Evolutionary conservation across 1,139 yeast genomes (phyloP).

Genomic region (Taphrina wiesneri): DNA sequence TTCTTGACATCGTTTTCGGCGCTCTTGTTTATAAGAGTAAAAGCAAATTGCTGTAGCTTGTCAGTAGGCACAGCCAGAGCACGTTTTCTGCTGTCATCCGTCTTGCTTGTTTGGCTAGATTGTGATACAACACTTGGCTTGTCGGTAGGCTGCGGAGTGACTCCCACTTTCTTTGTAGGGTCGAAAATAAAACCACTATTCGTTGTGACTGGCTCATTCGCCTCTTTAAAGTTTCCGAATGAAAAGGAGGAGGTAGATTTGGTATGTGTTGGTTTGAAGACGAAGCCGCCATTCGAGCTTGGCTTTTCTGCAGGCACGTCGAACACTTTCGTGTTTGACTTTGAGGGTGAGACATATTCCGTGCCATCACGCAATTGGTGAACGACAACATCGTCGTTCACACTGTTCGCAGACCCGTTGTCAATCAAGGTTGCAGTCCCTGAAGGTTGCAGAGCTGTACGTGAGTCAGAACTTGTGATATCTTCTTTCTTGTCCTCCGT

Average conservation of each 20-base stretch:
- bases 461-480: not conserved
- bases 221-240: not conserved
- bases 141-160: not conserved
- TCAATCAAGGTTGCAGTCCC: not conserved
- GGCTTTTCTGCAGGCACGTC: not conserved
- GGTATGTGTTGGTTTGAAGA: slow-evolving; percentile 5
- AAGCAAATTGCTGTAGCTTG: slow-evolving; percentile 1
- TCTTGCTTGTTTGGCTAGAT: not conserved
- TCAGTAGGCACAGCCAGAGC: slow-evolving; percentile 6
- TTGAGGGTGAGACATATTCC: slow-evolving; percentile 25
- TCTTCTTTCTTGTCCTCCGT: not conserved
- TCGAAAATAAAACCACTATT: slow-evolving; percentile 1
- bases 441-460: not conserved
- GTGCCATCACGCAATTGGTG: slow-evolving; percentile 32
- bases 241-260: not conserved
- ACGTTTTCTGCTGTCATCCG: not conserved
- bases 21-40: not conserved
- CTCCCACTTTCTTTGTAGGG: not conserved
- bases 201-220: not conserved
- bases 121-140: not conserved
- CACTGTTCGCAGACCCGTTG: not conserved
- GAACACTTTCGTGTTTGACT: not conserved
- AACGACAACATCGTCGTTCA: not conserved
- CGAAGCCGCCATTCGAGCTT: not conserved
- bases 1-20: not conserved